Base-by-base conservation (phyloP, 2,329 filamentous ascomycete species). In the Cordyceps cateniannulata region DNA sequence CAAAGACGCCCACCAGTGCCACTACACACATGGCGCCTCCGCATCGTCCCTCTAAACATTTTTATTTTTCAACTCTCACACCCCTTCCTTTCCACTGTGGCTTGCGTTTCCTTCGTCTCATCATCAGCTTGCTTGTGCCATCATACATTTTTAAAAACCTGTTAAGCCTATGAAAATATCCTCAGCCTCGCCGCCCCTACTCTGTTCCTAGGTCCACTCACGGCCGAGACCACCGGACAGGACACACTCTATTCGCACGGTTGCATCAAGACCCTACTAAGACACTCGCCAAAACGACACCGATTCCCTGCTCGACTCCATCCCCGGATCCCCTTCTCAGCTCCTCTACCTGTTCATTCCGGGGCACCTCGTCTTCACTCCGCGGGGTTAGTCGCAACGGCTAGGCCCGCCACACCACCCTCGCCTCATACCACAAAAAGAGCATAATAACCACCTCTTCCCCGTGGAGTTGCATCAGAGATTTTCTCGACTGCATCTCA, bases 391-490 rank as follows among this genome's bases (percentile, higher is more conserved):
- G 29, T 49, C n/a, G 55, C 55, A 58, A 58, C 55, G 55, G 55
- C 55, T 50, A 18, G 22, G 32, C 55, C 45, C 44, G 45, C 44
- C 45, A 49, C 22, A 27, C 48, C 57, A 47, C 22, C 32, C 20
- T 59, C 25, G 22, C 56, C 27, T 29, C 25, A 47, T 32, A 47
- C 47, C 24, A 25, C 35, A 44, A 59, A n/a, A 57, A 51, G 25
- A 25, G 53, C 60, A 62, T 62, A 61, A 44, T 56, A 61, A 49
- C 25, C 59, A n/a, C 51, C 59, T 56, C 52, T 61, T 50, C 59
- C 59, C 59, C 59, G 42, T 60, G 49, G 49, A 53, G 49, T 60
- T 60, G 40, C 58, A 53, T 48, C 49, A 24, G 49, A 48, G 40
- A 25, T n/a, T 47, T 53, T 27, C 38, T 60, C 29, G 35, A 52